A percentile compares a stretch with the other conserved stretches of the same genome.
Evolutionary conservation across 768 basidiomycete genomes (phyloP).

Genomic region (Pleurotus tuoliensis): DNA sequence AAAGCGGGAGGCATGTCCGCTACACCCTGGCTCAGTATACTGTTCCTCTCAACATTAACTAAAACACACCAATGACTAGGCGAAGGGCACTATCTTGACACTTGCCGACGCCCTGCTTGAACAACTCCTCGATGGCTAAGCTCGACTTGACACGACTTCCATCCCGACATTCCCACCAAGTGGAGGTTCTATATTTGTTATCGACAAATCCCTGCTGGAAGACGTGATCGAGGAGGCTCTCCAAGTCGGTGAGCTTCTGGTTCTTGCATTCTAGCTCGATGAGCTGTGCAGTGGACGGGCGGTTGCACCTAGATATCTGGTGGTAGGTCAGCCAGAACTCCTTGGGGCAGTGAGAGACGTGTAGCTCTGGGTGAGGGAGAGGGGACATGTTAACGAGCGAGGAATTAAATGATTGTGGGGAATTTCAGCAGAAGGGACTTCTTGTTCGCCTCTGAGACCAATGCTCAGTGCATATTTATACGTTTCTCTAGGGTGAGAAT

Average conservation of each 20-base stretch:
- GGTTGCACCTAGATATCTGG: slow-evolving; percentile 38
- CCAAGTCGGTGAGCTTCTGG: slow-evolving; percentile 37
- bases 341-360: slow-evolving; percentile 13
- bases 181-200: slow-evolving; percentile 33
- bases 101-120: slow-evolving; percentile 33
- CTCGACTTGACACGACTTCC: slow-evolving; percentile 32
- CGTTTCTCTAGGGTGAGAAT: neutral
- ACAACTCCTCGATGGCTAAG: slow-evolving; percentile 29
- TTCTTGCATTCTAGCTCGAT: slow-evolving; percentile 41
- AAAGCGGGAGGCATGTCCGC: slow-evolving; percentile 35
- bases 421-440: neutral
- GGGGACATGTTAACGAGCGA: neutral
- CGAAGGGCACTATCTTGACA: slow-evolving; percentile 40
- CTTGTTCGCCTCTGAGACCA: neutral
- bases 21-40: slow-evolving; percentile 13
- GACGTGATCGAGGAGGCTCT: slow-evolving; percentile 43
- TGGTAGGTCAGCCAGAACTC: slow-evolving; percentile 50
- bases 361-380: neutral
- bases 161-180: slow-evolving; percentile 42
- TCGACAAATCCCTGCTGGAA: slow-evolving; percentile 35
- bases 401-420: neutral
- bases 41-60: neutral
- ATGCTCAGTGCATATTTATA: neutral
- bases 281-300: slow-evolving; percentile 41
- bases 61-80: slow-evolving; percentile 39